Percentiles rank a stretch among this genome's conserved stretches.
These are phyloP conservation scores for Pisolithus thermaeus DNA, from an alignment of 1,284 basidiomycete genomes.

Conservation along the genomic window DNA sequence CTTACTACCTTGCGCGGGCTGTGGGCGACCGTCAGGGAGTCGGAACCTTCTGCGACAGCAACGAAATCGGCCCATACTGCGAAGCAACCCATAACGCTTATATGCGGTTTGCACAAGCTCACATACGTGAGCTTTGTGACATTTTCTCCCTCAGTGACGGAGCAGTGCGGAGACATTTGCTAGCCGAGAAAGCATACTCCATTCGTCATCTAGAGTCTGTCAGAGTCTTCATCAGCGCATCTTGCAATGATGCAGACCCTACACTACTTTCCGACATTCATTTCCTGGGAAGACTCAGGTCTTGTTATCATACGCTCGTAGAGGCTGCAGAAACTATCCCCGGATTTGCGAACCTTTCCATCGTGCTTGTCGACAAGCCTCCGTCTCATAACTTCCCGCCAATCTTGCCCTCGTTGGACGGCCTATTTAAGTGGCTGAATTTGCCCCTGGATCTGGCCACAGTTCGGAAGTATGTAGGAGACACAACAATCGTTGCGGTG, in stretches of 20 bases:
- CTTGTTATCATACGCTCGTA: neutral
- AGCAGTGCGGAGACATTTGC: neutral
- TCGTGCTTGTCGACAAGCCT: neutral
- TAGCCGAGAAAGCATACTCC: neutral
- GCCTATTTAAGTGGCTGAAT: neutral
- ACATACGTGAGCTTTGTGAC: neutral
- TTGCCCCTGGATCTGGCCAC: neutral
- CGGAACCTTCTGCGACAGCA: neutral
- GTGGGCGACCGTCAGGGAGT: neutral
- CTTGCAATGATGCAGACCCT: neutral
- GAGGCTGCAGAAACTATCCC: neutral
- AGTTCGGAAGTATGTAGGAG: neutral
- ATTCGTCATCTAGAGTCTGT: neutral
- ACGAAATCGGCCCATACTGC: neutral
- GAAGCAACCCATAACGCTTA: neutral
- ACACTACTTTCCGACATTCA: neutral
- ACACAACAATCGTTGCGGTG: neutral
- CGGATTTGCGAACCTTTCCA: neutral
- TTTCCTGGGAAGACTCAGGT: conserved; percentile 1
- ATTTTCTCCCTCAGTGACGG: neutral
- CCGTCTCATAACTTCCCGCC: neutral
- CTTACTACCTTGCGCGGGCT: neutral
- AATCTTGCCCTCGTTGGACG: neutral
- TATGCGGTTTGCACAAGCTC: neutral
- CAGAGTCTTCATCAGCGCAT: neutral